Conservation (phyloP, 164 flowering plant species). For the Umbilicus rupestris region DNA sequence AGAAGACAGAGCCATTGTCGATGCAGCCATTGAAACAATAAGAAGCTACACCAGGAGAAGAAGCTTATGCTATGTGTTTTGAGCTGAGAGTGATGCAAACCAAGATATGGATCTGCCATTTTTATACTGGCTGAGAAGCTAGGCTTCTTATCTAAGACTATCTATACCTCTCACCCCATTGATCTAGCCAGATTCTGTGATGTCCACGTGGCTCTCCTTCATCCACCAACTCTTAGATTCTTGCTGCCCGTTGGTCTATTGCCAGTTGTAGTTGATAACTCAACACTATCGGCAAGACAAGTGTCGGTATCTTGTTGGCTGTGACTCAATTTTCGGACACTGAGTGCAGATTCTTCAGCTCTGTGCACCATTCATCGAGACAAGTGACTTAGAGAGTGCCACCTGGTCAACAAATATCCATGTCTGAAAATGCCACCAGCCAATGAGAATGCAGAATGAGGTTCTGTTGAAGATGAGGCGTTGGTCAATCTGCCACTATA, state of each 20-base stretch:
- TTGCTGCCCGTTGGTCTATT: background rate
- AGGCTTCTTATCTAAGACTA: constrained; percentile 4
- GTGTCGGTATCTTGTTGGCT: background rate
- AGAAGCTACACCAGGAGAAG: no score
- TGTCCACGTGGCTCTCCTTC: background rate
- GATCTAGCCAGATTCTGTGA: background rate
- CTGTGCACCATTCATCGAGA: background rate
- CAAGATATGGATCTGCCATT: background rate
- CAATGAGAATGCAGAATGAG: no score
- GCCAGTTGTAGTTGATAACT: no score
- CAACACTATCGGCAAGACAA: no score
- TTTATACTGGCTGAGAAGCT: background rate
- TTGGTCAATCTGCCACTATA: no score
- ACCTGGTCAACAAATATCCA: no score
- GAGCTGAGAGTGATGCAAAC: background rate
- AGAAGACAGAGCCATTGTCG: constrained; percentile 35
- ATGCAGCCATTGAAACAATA: constrained; percentile 11
- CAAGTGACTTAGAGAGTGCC: background rate
- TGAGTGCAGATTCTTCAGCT: background rate
- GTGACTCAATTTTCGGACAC: background rate
- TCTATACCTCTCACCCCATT: background rate
- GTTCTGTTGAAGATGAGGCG: no score
- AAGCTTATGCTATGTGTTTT: no score
- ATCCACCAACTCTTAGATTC: background rate
- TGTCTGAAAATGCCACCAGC: no score